These are phyloP conservation scores for Parastagonospora avenae DNA, from an alignment of 2,329 filamentous ascomycete genomes.

Conservation along the genomic window DNA sequence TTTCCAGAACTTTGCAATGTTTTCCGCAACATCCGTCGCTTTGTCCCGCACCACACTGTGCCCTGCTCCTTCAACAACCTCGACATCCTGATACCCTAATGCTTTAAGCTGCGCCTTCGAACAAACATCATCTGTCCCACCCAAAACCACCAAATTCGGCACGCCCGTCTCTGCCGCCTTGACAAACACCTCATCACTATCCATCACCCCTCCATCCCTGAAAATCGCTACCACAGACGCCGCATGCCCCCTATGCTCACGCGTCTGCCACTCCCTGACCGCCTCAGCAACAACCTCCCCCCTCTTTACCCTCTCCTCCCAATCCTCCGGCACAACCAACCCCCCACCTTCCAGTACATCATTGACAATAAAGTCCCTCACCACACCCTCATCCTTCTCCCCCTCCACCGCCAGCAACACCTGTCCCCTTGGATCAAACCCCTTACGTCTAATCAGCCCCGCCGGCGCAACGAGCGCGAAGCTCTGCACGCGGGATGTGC, in stretches of 20 bases:
- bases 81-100: constrained; percentile 44
- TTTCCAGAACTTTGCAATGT: constrained; percentile 41
- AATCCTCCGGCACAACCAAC: constrained; percentile 51
- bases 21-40: constrained; percentile 43
- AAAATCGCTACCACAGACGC: constrained; percentile 25
- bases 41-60: constrained; percentile 50
- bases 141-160: constrained; percentile 41
- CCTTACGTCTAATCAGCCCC: constrained; percentile 45
- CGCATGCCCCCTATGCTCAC: constrained; percentile 43
- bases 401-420: constrained; percentile 17
- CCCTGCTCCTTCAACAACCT: constrained; percentile 45
- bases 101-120: constrained; percentile 36
- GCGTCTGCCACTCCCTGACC: constrained; percentile 56
- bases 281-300: constrained; percentile 57
- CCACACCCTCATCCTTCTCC: constrained; percentile 36
- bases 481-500: constrained; percentile 37
- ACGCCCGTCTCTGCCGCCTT: constrained; percentile 31
- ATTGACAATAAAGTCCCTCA: constrained; percentile 44
- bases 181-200: constrained; percentile 43
- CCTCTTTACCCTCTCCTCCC: constrained; percentile 49
- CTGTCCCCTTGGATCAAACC: constrained; percentile 25
- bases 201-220: constrained; percentile 53
- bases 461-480: constrained; percentile 56
- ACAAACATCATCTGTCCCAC: constrained; percentile 46
- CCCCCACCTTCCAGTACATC: constrained; percentile 52